Evolutionary conservation across 2,329 filamentous ascomycete genomes (phyloP).

Genomic region (Xylariales sp.): DNA sequence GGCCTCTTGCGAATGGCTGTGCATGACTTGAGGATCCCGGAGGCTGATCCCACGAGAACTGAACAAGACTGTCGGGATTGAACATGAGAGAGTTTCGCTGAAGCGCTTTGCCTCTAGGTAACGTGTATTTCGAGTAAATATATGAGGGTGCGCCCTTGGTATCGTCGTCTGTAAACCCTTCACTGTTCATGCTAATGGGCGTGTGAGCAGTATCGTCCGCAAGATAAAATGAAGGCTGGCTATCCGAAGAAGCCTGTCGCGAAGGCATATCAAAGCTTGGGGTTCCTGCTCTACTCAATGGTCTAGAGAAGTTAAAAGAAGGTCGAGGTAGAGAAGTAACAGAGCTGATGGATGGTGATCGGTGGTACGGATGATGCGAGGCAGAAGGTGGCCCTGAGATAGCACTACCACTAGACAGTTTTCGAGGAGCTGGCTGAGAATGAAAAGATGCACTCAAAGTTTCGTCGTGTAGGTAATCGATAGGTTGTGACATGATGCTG

Average conservation of each 20-base stretch:
- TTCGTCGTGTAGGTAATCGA: slow-evolving; percentile 69
- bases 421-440: slow-evolving; percentile 65
- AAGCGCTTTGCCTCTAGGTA: slow-evolving; percentile 78
- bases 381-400: slow-evolving; percentile 55
- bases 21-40: slow-evolving; percentile 33
- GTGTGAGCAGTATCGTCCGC: slow-evolving; percentile 64
- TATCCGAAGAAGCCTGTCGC: slow-evolving; percentile 62
- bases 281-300: slow-evolving; percentile 70
- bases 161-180: slow-evolving; percentile 58
- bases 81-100: slow-evolving; percentile 63
- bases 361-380: slow-evolving; percentile 44
- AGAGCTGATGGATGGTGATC: slow-evolving; percentile 82
- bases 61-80: slow-evolving; percentile 41
- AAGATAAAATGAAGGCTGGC: slow-evolving; percentile 59
- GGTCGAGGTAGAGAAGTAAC: slow-evolving; percentile 74
- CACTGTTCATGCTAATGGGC: slow-evolving; percentile 68
- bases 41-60: slow-evolving; percentile 60
- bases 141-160: slow-evolving; percentile 63
- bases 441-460: slow-evolving; percentile 49
- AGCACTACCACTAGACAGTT: slow-evolving; percentile 66
- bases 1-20: slow-evolving; percentile 35
- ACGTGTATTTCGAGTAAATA: slow-evolving; percentile 77
- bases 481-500: slow-evolving; percentile 59
- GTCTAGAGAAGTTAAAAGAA: slow-evolving; percentile 90
- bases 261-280: slow-evolving; percentile 54